phyloP scores from a whole-genome alignment of 495 filamentous ascomycete species.

The Hypoxylon crocopeplum region DNA sequence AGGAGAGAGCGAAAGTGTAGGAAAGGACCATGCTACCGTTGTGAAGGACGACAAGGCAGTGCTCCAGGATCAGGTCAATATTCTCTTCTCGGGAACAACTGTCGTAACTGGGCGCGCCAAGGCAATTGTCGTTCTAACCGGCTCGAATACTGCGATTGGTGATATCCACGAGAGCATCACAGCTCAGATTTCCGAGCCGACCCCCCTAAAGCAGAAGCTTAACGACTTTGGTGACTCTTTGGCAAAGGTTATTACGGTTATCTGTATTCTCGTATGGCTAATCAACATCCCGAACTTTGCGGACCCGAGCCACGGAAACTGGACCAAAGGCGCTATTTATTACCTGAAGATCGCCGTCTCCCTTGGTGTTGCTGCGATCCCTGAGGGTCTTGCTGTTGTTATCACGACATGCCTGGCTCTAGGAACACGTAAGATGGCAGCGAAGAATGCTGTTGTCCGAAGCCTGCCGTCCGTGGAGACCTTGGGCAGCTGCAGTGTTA shows the following conservation, averaged over 20 bases:
- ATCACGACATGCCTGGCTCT: constrained; percentile 97
- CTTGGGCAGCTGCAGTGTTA: constrained; percentile 97
- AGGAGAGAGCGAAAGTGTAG: constrained; percentile 96
- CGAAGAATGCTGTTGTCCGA: constrained; percentile 95
- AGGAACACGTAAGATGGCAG: constrained; percentile 97
- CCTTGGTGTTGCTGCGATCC: constrained; percentile 96
- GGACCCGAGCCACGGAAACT: constrained; percentile 89
- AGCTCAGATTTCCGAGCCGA: constrained; percentile 96
- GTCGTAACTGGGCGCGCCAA: constrained; percentile 94
- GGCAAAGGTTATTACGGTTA: constrained; percentile 97
- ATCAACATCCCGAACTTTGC: constrained; percentile 98
- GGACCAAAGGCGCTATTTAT: constrained; percentile 98
- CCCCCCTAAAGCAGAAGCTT: constrained; percentile 96
- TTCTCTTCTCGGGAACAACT: constrained; percentile 98
- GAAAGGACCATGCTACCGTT: constrained; percentile 72
- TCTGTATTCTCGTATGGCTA: constrained; percentile 95
- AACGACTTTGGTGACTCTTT: constrained; percentile 97
- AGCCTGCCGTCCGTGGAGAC: constrained; percentile 98
- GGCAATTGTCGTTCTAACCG: constrained; percentile 91
- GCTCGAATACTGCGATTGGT: constrained; percentile 90
- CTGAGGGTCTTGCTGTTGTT: constrained; percentile 95
- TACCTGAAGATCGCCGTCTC: constrained; percentile 99
- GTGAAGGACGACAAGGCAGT: constrained; percentile 85
- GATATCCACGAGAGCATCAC: constrained; percentile 99
- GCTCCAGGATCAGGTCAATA: constrained; percentile 97